A percentile compares a stretch with the other conserved stretches of the same genome.
Conservation (phyloP, 768 basidiomycete genomes). For the Amanita muscaria region DNA sequence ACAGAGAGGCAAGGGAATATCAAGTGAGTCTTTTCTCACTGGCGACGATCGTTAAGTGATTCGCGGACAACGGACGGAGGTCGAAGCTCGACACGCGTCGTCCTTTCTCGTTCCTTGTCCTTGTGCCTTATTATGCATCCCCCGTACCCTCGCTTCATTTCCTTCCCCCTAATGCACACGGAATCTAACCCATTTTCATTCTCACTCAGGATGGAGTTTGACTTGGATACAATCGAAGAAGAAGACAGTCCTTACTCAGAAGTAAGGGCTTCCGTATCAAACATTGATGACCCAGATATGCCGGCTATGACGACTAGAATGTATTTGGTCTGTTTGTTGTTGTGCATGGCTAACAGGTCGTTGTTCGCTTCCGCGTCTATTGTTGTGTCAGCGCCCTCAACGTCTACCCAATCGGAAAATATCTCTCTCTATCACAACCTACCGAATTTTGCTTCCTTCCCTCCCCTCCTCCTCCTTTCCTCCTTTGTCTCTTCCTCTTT, state of each 20-base stretch:
- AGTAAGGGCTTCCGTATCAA: conserved; percentile 95
- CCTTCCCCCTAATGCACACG: no score
- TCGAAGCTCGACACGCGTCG: not conserved
- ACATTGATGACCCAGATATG: conserved; percentile 99
- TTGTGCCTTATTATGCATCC: conserved; percentile 12
- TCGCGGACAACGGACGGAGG: conserved; percentile 2
- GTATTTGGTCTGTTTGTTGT: conserved; percentile 77
- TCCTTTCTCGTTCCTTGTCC: conserved; percentile 7
- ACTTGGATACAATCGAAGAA: conserved; percentile 75
- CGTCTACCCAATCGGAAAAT: conserved; percentile 86
- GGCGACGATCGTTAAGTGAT: not conserved
- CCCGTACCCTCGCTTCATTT: no score
- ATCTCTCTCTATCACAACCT: conserved; percentile 79
- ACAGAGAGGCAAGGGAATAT: conserved; percentile 35
- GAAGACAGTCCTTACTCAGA: conserved; percentile 97
- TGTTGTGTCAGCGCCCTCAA: conserved; percentile 79
- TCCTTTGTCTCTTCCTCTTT: conserved; percentile 41
- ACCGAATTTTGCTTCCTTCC: conserved; percentile 48
- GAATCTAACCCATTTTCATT: not conserved
- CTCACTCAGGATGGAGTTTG: conserved; percentile 68
- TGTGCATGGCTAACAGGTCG: conserved; percentile 58
- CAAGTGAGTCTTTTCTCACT: conserved; percentile 41
- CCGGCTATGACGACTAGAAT: conserved; percentile 87
- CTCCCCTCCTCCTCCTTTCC: conserved; percentile 49
- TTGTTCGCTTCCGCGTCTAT: no score